A percentile compares a stretch with the other conserved stretches of the same genome.
Conservation (phyloP, 352 stramenopile genomes). For the Globisporangium ultimum region DNA sequence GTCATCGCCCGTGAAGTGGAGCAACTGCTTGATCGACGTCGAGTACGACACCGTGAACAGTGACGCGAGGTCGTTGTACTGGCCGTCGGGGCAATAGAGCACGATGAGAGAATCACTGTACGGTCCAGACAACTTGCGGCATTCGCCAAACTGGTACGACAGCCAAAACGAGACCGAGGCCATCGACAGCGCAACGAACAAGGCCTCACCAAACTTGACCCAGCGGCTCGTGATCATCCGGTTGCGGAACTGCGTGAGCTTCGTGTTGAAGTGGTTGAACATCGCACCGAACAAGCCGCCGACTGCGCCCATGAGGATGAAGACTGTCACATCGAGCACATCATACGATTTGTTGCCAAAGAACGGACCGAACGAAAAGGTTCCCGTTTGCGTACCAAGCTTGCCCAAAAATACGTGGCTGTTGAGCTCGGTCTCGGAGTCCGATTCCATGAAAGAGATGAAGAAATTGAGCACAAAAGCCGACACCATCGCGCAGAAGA, state of each 20-base stretch:
- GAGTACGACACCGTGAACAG: slow-evolving; percentile 96
- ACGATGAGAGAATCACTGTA: slow-evolving; percentile 85
- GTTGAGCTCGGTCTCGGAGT: slow-evolving; percentile 26
- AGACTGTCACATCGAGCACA: slow-evolving; percentile 95
- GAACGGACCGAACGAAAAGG: slow-evolving; percentile 90
- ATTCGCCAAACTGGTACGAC: slow-evolving; percentile 74
- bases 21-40: slow-evolving; percentile 94
- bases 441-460: slow-evolving; percentile 73
- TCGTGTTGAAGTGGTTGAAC: slow-evolving; percentile 96
- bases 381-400: slow-evolving; percentile 77
- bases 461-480: slow-evolving; percentile 87
- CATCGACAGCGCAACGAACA: slow-evolving; percentile 70
- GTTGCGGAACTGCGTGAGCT: slow-evolving; percentile 86
- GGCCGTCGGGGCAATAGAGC: slow-evolving; percentile 93
- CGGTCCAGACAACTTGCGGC: slow-evolving; percentile 40
- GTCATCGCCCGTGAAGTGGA: slow-evolving; percentile 91
- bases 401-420: slow-evolving; percentile 58
- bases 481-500: slow-evolving; percentile 96
- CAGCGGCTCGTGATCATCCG: slow-evolving; percentile 58
- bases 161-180: slow-evolving; percentile 72
- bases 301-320: slow-evolving; percentile 95
- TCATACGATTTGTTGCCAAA: slow-evolving; percentile 88
- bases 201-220: slow-evolving; percentile 59
- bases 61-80: slow-evolving; percentile 98
- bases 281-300: slow-evolving; percentile 95